These are phyloP conservation scores for Hymenoscyphus salicellus DNA, from an alignment of 2,329 filamentous ascomycete species.

Conservation along the genomic window DNA sequence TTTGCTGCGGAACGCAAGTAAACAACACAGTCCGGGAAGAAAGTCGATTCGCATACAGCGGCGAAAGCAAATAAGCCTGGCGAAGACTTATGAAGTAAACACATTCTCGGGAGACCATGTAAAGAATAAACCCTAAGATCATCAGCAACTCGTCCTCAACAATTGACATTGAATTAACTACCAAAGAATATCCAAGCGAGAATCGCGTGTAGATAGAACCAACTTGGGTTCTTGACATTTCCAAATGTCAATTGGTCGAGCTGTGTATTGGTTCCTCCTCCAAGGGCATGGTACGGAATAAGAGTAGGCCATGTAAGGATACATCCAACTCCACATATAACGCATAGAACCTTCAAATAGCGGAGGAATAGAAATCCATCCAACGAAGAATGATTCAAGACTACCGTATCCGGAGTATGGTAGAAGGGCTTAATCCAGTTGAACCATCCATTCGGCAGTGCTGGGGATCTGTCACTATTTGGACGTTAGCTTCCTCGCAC, in stretches of 20 bases:
- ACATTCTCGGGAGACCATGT: slow-evolving; percentile 62
- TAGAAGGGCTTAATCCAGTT: slow-evolving; percentile 38
- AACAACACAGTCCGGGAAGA: slow-evolving; percentile 68
- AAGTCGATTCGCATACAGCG: slow-evolving; percentile 61
- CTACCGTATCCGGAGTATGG: slow-evolving; percentile 36
- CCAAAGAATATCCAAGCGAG: slow-evolving; percentile 62
- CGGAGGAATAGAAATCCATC: slow-evolving; percentile 66
- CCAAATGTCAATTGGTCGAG: slow-evolving; percentile 60
- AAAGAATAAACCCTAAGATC: slow-evolving; percentile 54
- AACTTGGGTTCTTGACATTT: slow-evolving; percentile 51
- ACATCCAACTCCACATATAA: slow-evolving; percentile 60
- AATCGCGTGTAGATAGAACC: slow-evolving; percentile 59
- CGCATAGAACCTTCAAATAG: slow-evolving; percentile 59
- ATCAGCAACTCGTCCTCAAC: slow-evolving; percentile 12
- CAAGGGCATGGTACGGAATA: slow-evolving; percentile 63
- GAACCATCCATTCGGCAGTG: slow-evolving; percentile 36
- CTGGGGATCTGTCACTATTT: slow-evolving; percentile 34
- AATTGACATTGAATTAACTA: slow-evolving; percentile 9
- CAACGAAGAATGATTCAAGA: slow-evolving; percentile 63
- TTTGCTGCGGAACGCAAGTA: slow-evolving; percentile 60
- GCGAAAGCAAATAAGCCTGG: slow-evolving; percentile 65
- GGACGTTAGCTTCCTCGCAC: not conserved
- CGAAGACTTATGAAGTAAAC: slow-evolving; percentile 68
- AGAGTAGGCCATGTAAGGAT: slow-evolving; percentile 63
- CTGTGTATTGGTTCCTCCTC: slow-evolving; percentile 51